These are phyloP conservation scores for Xylaria sp. DNA, from an alignment of 2,329 filamentous ascomycete genomes.

Conservation along the genomic window DNA sequence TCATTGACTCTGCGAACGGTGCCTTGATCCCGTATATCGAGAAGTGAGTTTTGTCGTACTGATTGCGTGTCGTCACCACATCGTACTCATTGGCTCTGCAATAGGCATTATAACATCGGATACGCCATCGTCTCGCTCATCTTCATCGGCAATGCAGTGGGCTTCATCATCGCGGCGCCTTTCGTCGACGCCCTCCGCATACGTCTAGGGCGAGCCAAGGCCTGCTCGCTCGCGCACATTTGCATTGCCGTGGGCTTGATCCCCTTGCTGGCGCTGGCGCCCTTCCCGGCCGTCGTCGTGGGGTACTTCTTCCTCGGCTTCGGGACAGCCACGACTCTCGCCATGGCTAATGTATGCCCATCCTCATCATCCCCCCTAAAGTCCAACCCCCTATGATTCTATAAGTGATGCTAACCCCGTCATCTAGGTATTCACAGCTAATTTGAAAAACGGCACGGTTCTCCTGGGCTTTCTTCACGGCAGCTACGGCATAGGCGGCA, in stretches of 20 bases:
- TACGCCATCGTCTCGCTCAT: constrained; percentile 85
- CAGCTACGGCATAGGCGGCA: constrained; percentile 73
- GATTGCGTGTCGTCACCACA: neutral
- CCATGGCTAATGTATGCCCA: constrained; percentile 64
- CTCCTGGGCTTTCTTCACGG: constrained; percentile 74
- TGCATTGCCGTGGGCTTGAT: constrained; percentile 71
- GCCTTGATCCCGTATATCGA: constrained; percentile 86
- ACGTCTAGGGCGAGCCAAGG: constrained; percentile 72
- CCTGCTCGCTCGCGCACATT: constrained; percentile 68
- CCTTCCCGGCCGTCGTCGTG: constrained; percentile 74
- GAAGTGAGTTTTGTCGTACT: constrained; percentile 52
- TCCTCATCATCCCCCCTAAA: neutral
- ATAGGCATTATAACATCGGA: constrained; percentile 75
- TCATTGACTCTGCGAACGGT: constrained; percentile 81
- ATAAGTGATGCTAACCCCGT: constrained; percentile 6
- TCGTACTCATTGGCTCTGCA: constrained; percentile 21
- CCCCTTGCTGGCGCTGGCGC: constrained; percentile 73
- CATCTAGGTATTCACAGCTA: constrained; percentile 60
- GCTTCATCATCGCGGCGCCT: constrained; percentile 79
- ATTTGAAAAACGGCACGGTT: constrained; percentile 64
- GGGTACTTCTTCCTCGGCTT: constrained; percentile 77
- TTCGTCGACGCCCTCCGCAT: constrained; percentile 72
- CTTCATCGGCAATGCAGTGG: constrained; percentile 80
- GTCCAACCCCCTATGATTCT: neutral
- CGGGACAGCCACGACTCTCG: constrained; percentile 66